Base-by-base conservation (phyloP, 306 rosid genomes). In the Cucurbita maxima region DNA sequence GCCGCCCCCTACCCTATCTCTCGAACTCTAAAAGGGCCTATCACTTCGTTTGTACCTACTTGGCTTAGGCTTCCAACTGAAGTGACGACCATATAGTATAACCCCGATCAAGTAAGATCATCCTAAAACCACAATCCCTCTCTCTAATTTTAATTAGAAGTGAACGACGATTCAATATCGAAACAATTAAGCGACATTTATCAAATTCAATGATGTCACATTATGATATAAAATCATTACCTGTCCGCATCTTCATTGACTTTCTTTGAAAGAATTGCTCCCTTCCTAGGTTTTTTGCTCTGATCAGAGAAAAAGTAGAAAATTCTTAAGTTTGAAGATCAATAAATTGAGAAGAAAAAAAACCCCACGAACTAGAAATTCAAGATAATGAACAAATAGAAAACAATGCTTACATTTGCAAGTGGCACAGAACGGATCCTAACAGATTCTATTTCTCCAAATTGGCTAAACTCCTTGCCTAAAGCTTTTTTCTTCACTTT, bases 371-470 rank as follows among this genome's bases (percentile, higher is more conserved):
- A 36, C 41, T 20, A 5, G 11, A 55, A 56, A 13, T 19, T 45
- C 38, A 37, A 54, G 7, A 51, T 50, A 30, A 57, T 51, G 0
- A 76, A 10, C 38, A 22, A 53, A 64, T 7, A 40, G 72, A 58
- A 10, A n/a, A 38, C 18, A 80, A 77, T 3, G 86, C 98, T 81
- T 83, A 94, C 99, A 80, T 94, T 96, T 61, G 82, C 71, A 51
- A 94, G 34, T 3, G 97, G 97, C 58, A 94, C 88, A n/a, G 97
- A 94, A 6, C 99, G 97, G 77, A 91, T 82, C 87, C 99, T 94
- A 60, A 94, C 92, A 22, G 97, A 91, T 60, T 94, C 96, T 30
- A 94, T 89, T 82, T 94, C 99, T 11, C 97, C 99, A 79, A 89
- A 94, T 52, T 83, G 81, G 81, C 73, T 77, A 67, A 94, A 94